These are phyloP conservation scores for Phytophthora citrophthora DNA, from an alignment of 352 stramenopile genomes.

Conservation along the genomic window DNA sequence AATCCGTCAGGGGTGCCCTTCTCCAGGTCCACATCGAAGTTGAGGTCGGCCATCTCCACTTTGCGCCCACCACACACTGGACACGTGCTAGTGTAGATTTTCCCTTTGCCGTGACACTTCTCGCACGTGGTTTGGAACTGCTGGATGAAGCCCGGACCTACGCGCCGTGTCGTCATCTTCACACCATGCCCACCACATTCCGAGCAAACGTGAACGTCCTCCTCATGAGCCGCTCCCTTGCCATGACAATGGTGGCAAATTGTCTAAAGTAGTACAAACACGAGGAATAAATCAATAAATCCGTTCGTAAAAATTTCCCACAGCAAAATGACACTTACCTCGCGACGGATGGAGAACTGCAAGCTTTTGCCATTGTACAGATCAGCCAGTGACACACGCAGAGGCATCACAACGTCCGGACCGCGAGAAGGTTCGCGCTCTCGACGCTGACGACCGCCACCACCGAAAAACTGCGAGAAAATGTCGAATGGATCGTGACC, in stretches of 20 bases:
- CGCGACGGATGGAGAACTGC: conserved; percentile 93
- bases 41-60: conserved; percentile 93
- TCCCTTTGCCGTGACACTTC: conserved; percentile 94
- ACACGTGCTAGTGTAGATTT: conserved; percentile 92
- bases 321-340: conserved; percentile 25
- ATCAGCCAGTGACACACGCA: conserved; percentile 95
- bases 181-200: conserved; percentile 95
- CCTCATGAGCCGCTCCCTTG: conserved; percentile 88
- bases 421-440: conserved; percentile 67
- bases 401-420: conserved; percentile 84
- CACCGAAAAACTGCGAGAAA: conserved; percentile 83
- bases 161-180: conserved; percentile 82
- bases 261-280: conserved; percentile 55
- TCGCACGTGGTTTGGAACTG: conserved; percentile 89
- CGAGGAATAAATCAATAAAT: not conserved
- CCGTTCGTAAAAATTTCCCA: not conserved
- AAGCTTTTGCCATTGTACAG: conserved; percentile 96
- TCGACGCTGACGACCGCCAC: conserved; percentile 43
- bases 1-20: conserved; percentile 94
- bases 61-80: conserved; percentile 86
- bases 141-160: conserved; percentile 85
- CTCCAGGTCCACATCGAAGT: conserved; percentile 96
- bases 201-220: conserved; percentile 90
- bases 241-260: conserved; percentile 95
- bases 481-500: conserved; percentile 81